These are phyloP conservation scores for Rhynchosporium agropyri DNA, from an alignment of 2,329 filamentous ascomycete genomes.

Conservation along the genomic window DNA sequence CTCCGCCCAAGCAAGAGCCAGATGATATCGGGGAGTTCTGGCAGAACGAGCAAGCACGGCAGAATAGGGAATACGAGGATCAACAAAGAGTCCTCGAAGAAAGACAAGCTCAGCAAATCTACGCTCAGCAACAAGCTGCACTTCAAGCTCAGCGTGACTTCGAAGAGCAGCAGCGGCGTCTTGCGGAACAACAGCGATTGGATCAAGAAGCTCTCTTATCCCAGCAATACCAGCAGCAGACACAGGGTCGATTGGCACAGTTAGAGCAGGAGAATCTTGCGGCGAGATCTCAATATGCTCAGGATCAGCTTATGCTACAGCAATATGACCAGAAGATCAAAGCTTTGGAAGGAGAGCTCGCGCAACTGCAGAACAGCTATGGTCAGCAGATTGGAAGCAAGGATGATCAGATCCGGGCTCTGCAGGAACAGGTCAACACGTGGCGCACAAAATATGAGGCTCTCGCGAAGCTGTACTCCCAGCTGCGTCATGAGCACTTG, in stretches of 20 bases:
- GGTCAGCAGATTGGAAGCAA: conserved; percentile 85
- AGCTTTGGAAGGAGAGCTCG: conserved; percentile 83
- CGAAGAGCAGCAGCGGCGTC: conserved; percentile 86
- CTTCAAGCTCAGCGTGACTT: conserved; percentile 92
- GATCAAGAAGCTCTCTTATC: conserved; percentile 88
- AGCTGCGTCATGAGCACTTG: conserved; percentile 91
- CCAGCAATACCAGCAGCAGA: conserved; percentile 91
- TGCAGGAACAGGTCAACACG: conserved; percentile 97
- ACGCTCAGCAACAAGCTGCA: conserved; percentile 79
- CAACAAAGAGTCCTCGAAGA: conserved; percentile 89
- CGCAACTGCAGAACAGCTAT: conserved; percentile 79
- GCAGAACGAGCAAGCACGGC: conserved; percentile 87
- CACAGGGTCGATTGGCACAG: conserved; percentile 92
- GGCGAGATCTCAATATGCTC: conserved; percentile 91
- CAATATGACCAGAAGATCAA: conserved; percentile 97
- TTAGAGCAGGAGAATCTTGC: conserved; percentile 94
- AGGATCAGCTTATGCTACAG: conserved; percentile 95
- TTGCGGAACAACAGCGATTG: conserved; percentile 86
- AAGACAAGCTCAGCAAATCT: conserved; percentile 79
- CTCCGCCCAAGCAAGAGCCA: conserved; percentile 73
- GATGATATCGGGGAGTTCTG: conserved; percentile 98
- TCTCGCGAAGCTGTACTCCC: conserved; percentile 94
- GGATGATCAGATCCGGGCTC: conserved; percentile 88
- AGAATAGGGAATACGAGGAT: conserved; percentile 93
- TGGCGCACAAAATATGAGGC: conserved; percentile 98